Conservation (phyloP, 768 basidiomycete species). For the Termitomyces sp. region DNA sequence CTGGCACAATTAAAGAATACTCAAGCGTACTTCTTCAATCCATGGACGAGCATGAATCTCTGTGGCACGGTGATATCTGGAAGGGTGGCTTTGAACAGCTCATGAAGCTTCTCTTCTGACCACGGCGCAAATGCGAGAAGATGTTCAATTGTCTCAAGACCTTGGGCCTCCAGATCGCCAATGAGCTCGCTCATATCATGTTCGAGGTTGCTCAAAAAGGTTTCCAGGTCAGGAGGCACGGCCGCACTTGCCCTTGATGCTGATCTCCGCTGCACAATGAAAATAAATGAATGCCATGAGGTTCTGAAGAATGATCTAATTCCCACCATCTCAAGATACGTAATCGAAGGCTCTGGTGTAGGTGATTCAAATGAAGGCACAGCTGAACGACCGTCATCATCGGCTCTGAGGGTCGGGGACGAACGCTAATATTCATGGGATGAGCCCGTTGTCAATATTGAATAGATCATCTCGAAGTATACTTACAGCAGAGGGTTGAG, state of each 20-base stretch:
- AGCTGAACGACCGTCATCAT: neutral
- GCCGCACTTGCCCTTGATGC: neutral
- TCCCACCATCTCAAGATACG: neutral
- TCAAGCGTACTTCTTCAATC: conserved; percentile 2
- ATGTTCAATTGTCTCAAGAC: conserved; percentile 2
- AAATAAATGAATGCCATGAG: neutral
- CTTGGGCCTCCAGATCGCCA: neutral
- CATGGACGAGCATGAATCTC: conserved; percentile 10
- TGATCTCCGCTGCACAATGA: neutral
- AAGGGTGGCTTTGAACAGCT: conserved; percentile 7
- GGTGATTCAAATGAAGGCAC: neutral
- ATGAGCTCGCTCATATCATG: conserved; percentile 2
- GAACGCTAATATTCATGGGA: neutral
- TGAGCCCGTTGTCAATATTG: neutral
- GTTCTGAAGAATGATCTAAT: too few species aligned
- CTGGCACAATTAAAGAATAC: neutral
- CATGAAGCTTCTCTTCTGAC: conserved; percentile 6
- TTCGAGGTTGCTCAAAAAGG: conserved; percentile 2
- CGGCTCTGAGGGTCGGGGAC: neutral
- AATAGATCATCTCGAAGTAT: neutral
- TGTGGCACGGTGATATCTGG: conserved; percentile 5
- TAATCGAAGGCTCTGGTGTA: neutral
- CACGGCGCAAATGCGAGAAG: conserved; percentile 7
- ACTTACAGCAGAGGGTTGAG: neutral
- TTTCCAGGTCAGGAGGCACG: neutral